phyloP scores from a whole-genome alignment of 1,284 basidiomycete species.

The Albatrellus sp. region DNA sequence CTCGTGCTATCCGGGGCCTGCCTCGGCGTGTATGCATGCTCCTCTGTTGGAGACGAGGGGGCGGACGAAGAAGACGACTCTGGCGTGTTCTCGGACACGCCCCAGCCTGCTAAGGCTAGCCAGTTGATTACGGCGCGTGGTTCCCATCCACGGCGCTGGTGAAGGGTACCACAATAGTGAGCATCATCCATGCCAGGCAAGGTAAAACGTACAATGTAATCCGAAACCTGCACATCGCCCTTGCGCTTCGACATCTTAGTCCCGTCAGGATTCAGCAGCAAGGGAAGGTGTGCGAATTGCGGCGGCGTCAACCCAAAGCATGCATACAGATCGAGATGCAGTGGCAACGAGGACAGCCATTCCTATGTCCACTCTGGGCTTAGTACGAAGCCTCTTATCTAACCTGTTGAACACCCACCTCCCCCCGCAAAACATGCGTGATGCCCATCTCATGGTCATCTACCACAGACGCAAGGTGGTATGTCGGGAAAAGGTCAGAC shows the following conservation, averaged over 20 bases:
- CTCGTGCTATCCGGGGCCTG: constrained; percentile 49
- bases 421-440: constrained; percentile 90
- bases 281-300: constrained; percentile 82
- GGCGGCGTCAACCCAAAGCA: constrained; percentile 68
- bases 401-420: constrained; percentile 35
- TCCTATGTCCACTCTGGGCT: constrained; percentile 39
- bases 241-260: constrained; percentile 92
- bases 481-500: constrained; percentile 88
- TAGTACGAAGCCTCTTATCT: background rate
- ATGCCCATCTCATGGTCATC: constrained; percentile 96
- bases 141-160: constrained; percentile 72
- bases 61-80: constrained; percentile 13
- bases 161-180: background rate
- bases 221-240: constrained; percentile 78
- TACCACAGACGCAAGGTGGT: constrained; percentile 91
- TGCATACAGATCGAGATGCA: constrained; percentile 85
- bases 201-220: constrained; percentile 59
- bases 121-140: constrained; percentile 87
- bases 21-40: too few species aligned
- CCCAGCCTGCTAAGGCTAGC: constrained; percentile 90
- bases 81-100: constrained; percentile 29
- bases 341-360: constrained; percentile 92
- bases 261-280: constrained; percentile 85
- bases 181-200: background rate
- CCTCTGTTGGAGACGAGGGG: background rate